Base-by-base conservation (phyloP, 2,329 filamentous ascomycete species). In the Monosporascus sp. region DNA sequence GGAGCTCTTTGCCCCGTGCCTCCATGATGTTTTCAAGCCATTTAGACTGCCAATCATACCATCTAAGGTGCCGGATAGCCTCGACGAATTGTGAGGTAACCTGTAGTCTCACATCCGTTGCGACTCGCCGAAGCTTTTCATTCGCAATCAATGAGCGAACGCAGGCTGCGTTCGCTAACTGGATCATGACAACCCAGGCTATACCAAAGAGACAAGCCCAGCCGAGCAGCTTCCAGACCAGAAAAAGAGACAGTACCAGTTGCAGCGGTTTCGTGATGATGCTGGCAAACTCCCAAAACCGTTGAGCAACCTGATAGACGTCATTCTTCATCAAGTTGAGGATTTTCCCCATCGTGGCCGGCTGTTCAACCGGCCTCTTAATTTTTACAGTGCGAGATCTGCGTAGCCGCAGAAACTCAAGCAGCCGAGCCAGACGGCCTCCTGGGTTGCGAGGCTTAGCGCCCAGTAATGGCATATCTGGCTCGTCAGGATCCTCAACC, bases 301-400 rank as follows among this genome's bases (percentile, higher is more conserved):
- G 75, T 63, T 93, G 89, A 3, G 89, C 82, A 40, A 93, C 83
- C 65, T 92, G 88, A 64, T 93, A 94, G 0, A 88, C 89, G 66
- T 94, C 89, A 54, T 81, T 85, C 48, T 90, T 85, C 76, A 96
- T 88, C 2, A 96, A 72, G 62, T 96, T 96, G 56, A 96, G 80
- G 50, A 96, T 94, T 65, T 96, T 96, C 7, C 91, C 91, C 71
- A 92, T 93, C 0, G 89, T 91, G 0, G 91, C 90, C 2, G 87
- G 81, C 52, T 80, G 74, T 54, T 81, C 74, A 45, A 64, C 57
- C 37, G 57, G 65, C 49, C 53, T 66, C 53, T 58, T 58, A 38
- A 17, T 62, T 54, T 61, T 64, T 5, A 24, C 48, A 7, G 55
- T 24, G 7, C 52, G 57, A 37, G 52, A 28, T 37, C 61, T 60